These are phyloP conservation scores for Rosa persica DNA, from an alignment of 306 rosid species.

Conservation along the genomic window DNA sequence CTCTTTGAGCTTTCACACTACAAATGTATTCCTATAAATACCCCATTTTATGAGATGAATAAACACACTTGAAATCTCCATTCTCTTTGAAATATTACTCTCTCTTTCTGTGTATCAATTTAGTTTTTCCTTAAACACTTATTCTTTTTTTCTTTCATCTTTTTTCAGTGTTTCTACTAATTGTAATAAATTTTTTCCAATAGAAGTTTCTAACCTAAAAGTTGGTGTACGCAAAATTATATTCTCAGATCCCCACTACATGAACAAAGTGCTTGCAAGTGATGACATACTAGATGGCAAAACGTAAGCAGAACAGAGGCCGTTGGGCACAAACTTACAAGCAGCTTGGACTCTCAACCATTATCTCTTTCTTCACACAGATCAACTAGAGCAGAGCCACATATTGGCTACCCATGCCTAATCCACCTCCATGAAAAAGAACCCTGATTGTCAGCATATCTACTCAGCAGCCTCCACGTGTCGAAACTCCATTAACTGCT, in stretches of 20 bases:
- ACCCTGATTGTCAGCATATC: slow-evolving; percentile 36
- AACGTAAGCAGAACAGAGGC: background rate
- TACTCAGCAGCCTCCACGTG: slow-evolving; percentile 48
- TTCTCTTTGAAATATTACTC: too few species aligned
- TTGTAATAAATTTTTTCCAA: too few species aligned
- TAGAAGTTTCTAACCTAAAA: too few species aligned
- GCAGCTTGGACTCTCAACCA: slow-evolving; percentile 27
- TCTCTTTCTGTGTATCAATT: too few species aligned
- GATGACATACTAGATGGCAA: background rate
- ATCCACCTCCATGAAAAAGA: slow-evolving; percentile 31
- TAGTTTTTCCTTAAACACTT: too few species aligned
- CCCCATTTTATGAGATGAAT: too few species aligned
- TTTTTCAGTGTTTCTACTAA: too few species aligned
- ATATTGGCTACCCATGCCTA: slow-evolving; percentile 50
- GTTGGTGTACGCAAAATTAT: too few species aligned
- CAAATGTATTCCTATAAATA: too few species aligned
- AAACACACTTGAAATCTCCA: too few species aligned
- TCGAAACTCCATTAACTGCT: slow-evolving; percentile 42
- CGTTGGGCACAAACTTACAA: slow-evolving; percentile 30
- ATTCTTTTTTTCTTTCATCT: too few species aligned
- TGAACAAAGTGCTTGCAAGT: background rate
- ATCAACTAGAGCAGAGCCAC: slow-evolving; percentile 58
- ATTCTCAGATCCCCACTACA: background rate
- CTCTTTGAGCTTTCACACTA: too few species aligned
- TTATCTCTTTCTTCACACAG: slow-evolving; percentile 42